Evolutionary conservation across 495 filamentous ascomycete genomes (phyloP).

Genomic region (Sphaerosporella brunnea): DNA sequence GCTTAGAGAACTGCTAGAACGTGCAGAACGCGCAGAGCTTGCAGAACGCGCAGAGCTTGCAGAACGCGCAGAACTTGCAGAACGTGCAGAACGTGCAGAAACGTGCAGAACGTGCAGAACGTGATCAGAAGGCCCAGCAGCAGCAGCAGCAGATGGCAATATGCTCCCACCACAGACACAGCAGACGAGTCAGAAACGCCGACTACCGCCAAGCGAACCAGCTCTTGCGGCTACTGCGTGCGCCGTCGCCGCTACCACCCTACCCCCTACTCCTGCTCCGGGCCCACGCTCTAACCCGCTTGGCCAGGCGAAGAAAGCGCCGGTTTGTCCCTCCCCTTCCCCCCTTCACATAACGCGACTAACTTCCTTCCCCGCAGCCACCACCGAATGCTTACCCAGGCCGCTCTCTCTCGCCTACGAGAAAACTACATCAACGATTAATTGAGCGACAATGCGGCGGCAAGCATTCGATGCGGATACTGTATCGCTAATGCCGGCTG

Average conservation of each 20-base stretch:
- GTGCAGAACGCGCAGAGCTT: too few relatives aligned
- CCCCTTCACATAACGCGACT: conserved; percentile 7
- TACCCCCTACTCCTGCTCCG: conserved; percentile 8
- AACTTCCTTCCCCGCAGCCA: conserved; percentile 28
- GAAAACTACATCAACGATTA: conserved; percentile 50
- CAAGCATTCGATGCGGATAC: conserved; percentile 53
- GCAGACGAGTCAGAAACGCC: conserved; percentile 4
- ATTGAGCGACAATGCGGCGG: conserved; percentile 80
- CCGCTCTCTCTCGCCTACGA: conserved; percentile 45
- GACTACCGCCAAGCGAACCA: conserved; percentile 4
- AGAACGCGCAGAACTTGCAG: neutral
- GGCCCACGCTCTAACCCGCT: conserved; percentile 6
- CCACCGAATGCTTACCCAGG: conserved; percentile 49
- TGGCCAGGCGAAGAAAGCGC: conserved; percentile 7
- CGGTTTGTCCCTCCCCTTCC: conserved; percentile 14
- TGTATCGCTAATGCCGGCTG: conserved; percentile 57
- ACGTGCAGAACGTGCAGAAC: neutral
- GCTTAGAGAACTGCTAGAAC: conserved; percentile 40
- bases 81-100: too few relatives aligned
- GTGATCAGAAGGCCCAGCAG: neutral
- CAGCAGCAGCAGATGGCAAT: conserved; percentile 1
- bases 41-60: neutral
- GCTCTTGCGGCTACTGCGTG: neutral
- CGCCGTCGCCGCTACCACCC: conserved; percentile 8
- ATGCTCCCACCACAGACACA: conserved; percentile 13